These are phyloP conservation scores for Suhomyces pyralidae DNA, from an alignment of 805 yeast genomes.

Conservation along the genomic window DNA sequence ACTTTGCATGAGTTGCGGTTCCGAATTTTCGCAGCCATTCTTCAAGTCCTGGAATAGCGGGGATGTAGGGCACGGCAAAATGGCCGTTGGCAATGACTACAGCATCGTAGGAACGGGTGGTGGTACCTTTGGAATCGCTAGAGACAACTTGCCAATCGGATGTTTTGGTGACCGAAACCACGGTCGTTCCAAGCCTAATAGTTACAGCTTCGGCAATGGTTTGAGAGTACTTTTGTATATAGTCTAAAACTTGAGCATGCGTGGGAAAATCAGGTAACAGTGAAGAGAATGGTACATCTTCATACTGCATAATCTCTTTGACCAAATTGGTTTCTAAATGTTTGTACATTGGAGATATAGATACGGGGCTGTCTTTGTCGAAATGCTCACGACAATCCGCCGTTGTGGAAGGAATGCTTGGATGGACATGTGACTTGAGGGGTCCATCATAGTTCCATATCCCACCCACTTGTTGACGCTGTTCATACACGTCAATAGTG, in stretches of 20 bases:
- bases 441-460: constrained; percentile 37
- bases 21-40: constrained; percentile 15
- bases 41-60: constrained; percentile 17
- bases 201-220: constrained; percentile 13
- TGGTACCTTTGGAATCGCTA: not conserved
- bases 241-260: constrained; percentile 16
- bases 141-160: constrained; percentile 7
- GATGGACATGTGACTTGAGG: constrained; percentile 13
- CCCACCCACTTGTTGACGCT: constrained; percentile 41
- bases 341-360: constrained; percentile 22
- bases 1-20: constrained; percentile 19
- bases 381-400: not conserved
- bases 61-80: constrained; percentile 20
- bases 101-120: constrained; percentile 15
- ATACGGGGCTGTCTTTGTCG: constrained; percentile 7
- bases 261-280: constrained; percentile 12
- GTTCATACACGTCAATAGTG: constrained; percentile 38
- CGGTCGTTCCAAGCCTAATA: constrained; percentile 8
- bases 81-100: constrained; percentile 27
- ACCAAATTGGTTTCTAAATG: constrained; percentile 39
- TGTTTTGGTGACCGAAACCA: constrained; percentile 12
- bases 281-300: constrained; percentile 27
- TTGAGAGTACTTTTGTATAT: constrained; percentile 14
- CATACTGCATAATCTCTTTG: constrained; percentile 44
- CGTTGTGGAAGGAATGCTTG: constrained; percentile 12